Percentiles rank a stretch among this genome's conserved stretches.
phyloP scores from a whole-genome alignment of 2,329 filamentous ascomycete species.

The Colletotrichum cuscutae region DNA sequence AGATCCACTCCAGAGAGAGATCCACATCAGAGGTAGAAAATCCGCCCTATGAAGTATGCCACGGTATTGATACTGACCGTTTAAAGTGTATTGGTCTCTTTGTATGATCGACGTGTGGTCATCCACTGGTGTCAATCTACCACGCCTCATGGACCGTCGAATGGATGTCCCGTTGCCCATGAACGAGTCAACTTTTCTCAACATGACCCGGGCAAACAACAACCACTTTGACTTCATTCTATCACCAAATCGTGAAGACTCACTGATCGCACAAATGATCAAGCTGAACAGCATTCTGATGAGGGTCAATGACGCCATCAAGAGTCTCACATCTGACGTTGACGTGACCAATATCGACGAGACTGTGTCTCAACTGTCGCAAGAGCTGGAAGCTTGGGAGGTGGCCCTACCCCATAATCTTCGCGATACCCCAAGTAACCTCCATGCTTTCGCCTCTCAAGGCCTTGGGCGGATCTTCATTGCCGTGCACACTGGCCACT shows the following conservation, averaged over 20 bases:
- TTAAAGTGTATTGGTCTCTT: slow-evolving; percentile 38
- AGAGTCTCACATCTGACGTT: slow-evolving; percentile 34
- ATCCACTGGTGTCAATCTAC: slow-evolving; percentile 38
- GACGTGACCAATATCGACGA: slow-evolving; percentile 41
- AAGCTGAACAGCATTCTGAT: slow-evolving; percentile 47
- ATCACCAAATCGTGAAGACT: slow-evolving; percentile 35
- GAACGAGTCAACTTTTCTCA: slow-evolving; percentile 47
- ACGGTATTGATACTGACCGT: background rate
- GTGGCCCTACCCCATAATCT: slow-evolving; percentile 46
- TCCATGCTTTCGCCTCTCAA: slow-evolving; percentile 46
- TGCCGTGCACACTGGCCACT: slow-evolving; percentile 57
- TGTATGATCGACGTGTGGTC: slow-evolving; percentile 40
- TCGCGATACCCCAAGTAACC: slow-evolving; percentile 50
- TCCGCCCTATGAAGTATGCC: too few relatives aligned
- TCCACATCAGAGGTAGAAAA: slow-evolving; percentile 43
- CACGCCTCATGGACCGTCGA: slow-evolving; percentile 36
- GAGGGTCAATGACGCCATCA: slow-evolving; percentile 49
- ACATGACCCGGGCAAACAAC: slow-evolving; percentile 36
- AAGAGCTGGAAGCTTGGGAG: slow-evolving; percentile 48
- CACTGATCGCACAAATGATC: slow-evolving; percentile 39
- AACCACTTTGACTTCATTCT: slow-evolving; percentile 36
- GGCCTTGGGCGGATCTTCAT: slow-evolving; percentile 55
- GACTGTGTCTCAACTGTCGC: slow-evolving; percentile 44
- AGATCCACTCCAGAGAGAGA: slow-evolving; percentile 46
- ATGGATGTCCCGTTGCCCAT: slow-evolving; percentile 46